Conservation (phyloP, 108 stramenopile species). For the Mayamaea pseudoterrestris region DNA sequence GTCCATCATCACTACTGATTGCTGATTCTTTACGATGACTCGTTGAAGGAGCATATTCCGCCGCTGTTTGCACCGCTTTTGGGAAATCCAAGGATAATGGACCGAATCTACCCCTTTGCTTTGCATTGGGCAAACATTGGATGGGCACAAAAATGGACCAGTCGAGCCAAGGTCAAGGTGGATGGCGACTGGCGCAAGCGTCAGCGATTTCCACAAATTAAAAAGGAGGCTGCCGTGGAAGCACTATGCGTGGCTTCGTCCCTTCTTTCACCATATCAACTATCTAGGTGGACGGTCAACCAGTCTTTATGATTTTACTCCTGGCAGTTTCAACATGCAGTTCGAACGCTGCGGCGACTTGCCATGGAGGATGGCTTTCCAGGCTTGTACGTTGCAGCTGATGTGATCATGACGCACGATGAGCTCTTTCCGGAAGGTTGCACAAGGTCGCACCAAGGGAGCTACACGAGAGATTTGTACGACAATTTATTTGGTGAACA, state of each 20-base stretch:
- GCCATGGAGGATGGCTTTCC: constrained; percentile 41
- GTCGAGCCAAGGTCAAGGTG: too few relatives aligned
- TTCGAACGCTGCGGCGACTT: constrained; percentile 16
- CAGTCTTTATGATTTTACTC: constrained; percentile 25
- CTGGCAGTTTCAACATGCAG: constrained; percentile 18
- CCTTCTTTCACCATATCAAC: constrained; percentile 48
- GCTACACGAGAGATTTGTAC: not conserved
- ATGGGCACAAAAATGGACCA: constrained; percentile 37
- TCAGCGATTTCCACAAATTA: too few relatives aligned
- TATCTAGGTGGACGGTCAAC: constrained; percentile 36
- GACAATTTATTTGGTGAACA: not conserved
- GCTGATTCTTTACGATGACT: constrained; percentile 18
- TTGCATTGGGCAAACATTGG: constrained; percentile 49
- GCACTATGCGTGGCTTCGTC: constrained; percentile 45
- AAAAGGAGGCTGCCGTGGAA: too few relatives aligned
- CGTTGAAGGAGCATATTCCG: constrained; percentile 24
- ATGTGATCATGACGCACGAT: constrained; percentile 13
- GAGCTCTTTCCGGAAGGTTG: constrained; percentile 11
- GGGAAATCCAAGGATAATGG: constrained; percentile 47
- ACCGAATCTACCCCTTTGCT: constrained; percentile 40
- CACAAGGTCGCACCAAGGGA: too few relatives aligned
- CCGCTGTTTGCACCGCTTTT: constrained; percentile 30
- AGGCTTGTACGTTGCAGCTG: constrained; percentile 29
- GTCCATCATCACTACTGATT: constrained; percentile 67
- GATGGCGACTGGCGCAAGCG: too few relatives aligned